These are phyloP conservation scores for Fusarium palustre DNA, from an alignment of 2,329 filamentous ascomycete genomes.

Conservation along the genomic window DNA sequence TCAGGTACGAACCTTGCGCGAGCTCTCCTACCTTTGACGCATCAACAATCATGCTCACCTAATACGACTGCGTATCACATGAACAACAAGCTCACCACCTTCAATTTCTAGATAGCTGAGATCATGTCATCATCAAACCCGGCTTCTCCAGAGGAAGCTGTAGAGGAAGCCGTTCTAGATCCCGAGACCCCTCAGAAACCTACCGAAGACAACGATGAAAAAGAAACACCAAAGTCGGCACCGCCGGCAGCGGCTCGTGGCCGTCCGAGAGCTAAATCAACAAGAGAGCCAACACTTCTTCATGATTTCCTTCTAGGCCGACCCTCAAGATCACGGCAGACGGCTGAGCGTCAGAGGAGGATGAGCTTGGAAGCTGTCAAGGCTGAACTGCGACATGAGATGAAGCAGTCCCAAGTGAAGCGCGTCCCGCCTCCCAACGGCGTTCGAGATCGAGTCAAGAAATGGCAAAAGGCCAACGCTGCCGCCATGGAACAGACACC, in stretches of 20 bases:
- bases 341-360: conserved; percentile 64
- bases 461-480: conserved; percentile 86
- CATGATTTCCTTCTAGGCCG: conserved; percentile 69
- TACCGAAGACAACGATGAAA: conserved; percentile 31
- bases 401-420: conserved; percentile 68
- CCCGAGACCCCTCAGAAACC: conserved; percentile 41
- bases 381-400: conserved; percentile 62
- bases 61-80: background rate
- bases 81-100: conserved; percentile 33
- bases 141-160: conserved; percentile 43
- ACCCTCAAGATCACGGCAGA: conserved; percentile 66
- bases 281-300: conserved; percentile 61
- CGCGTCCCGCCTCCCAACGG: conserved; percentile 72
- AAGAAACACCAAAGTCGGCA: conserved; percentile 57
- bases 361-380: conserved; percentile 71
- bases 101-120: conserved; percentile 37
- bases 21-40: background rate
- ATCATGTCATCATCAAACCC: conserved; percentile 48
- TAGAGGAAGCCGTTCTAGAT: conserved; percentile 41
- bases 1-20: conserved; percentile 37
- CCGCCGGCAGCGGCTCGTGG: conserved; percentile 54
- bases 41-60: conserved; percentile 9
- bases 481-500: conserved; percentile 68
- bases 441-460: conserved; percentile 82
- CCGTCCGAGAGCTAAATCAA: conserved; percentile 54